Evolutionary conservation across 83 land plant species (phyloP).

Genomic region (Isoetes engelmannii): DNA sequence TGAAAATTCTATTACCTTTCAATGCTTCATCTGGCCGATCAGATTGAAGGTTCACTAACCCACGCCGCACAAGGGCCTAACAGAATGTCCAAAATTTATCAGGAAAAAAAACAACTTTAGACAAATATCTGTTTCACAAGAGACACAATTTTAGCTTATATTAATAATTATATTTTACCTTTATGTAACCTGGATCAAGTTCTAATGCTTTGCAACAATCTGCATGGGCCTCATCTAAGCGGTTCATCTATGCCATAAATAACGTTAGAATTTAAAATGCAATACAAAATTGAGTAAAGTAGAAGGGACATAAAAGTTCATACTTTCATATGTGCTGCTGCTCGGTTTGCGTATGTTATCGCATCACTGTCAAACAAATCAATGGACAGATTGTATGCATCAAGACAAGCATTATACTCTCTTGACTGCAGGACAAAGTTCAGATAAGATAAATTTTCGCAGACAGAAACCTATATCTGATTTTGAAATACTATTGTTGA

Average conservation of each 20-base stretch:
- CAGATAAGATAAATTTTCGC: background rate
- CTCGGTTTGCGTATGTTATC: constrained; percentile 28
- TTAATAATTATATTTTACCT: constrained; percentile 14
- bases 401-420: constrained; percentile 26
- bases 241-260: constrained; percentile 16
- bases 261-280: background rate
- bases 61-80: constrained; percentile 34
- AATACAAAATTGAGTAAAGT: background rate
- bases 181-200: constrained; percentile 21
- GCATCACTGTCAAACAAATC: constrained; percentile 19
- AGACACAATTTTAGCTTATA: background rate
- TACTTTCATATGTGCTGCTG: constrained; percentile 32
- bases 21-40: constrained; percentile 22
- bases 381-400: constrained; percentile 27
- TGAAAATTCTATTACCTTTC: constrained; percentile 4
- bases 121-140: background rate
- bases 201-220: constrained; percentile 26
- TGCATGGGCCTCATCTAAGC: constrained; percentile 26
- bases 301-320: background rate
- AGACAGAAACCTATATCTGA: background rate
- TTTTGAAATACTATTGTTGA: too few species aligned
- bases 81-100: background rate
- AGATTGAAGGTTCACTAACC: constrained; percentile 26
- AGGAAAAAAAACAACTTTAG: background rate
- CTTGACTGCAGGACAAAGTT: constrained; percentile 17